Conservation (phyloP, 805 yeast genomes). For the Ogataea minuta region DNA sequence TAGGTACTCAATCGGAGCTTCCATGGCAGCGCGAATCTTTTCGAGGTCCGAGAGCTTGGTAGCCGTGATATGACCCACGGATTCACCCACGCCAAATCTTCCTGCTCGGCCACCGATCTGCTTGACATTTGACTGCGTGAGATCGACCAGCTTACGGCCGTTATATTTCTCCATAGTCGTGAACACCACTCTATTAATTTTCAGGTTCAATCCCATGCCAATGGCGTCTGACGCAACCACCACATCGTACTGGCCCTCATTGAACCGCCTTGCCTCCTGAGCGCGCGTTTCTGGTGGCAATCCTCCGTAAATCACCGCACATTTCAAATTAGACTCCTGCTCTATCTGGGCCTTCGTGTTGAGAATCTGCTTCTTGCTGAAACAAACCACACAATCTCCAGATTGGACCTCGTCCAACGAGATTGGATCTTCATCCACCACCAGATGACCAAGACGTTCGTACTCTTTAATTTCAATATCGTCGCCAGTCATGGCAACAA, state of each 20-base stretch:
- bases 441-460: slow-evolving; percentile 69
- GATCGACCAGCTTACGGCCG: slow-evolving; percentile 47
- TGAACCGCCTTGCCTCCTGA: slow-evolving; percentile 77
- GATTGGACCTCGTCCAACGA: slow-evolving; percentile 41
- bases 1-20: slow-evolving; percentile 50
- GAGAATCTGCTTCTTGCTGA: slow-evolving; percentile 72
- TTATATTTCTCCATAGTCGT: slow-evolving; percentile 66
- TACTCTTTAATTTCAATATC: slow-evolving; percentile 67
- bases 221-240: slow-evolving; percentile 95
- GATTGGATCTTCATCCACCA: slow-evolving; percentile 46
- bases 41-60: slow-evolving; percentile 42
- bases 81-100: slow-evolving; percentile 47
- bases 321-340: slow-evolving; percentile 54
- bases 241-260: slow-evolving; percentile 74
- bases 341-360: slow-evolving; percentile 71
- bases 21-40: slow-evolving; percentile 46
- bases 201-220: slow-evolving; percentile 94
- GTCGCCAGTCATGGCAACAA: slow-evolving; percentile 76
- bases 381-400: slow-evolving; percentile 91
- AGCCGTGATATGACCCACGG: slow-evolving; percentile 55
- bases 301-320: slow-evolving; percentile 92
- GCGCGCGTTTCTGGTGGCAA: slow-evolving; percentile 93
- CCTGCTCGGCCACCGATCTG: slow-evolving; percentile 99
- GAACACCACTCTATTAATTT: slow-evolving; percentile 78
- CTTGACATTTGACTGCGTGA: slow-evolving; percentile 69